A percentile compares a stretch with the other conserved stretches of the same genome.
These are phyloP conservation scores for Globisporangium solare DNA, from an alignment of 352 stramenopile genomes.

Conservation along the genomic window DNA sequence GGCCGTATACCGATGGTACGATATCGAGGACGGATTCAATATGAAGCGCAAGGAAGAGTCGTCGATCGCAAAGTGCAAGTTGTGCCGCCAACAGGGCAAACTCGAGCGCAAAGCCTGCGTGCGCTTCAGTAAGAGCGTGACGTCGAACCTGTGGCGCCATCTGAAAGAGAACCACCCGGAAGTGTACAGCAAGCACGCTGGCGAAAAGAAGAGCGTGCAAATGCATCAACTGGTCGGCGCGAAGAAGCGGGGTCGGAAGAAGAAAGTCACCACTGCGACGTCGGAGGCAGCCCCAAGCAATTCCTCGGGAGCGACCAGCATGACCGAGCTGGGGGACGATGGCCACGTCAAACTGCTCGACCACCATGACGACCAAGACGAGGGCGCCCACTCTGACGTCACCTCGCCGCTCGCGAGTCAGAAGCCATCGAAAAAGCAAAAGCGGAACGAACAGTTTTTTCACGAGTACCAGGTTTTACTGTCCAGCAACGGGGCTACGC, in stretches of 20 bases:
- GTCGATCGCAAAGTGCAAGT: slow-evolving; percentile 58
- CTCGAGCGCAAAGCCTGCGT: slow-evolving; percentile 63
- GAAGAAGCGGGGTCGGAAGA: slow-evolving; percentile 62
- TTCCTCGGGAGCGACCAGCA: background rate
- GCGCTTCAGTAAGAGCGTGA: slow-evolving; percentile 82
- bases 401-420: slow-evolving; percentile 1
- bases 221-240: slow-evolving; percentile 56
- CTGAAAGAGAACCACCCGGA: slow-evolving; percentile 78
- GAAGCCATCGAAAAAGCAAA: slow-evolving; percentile 32
- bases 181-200: slow-evolving; percentile 63
- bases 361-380: slow-evolving; percentile 8
- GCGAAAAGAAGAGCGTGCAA: slow-evolving; percentile 74
- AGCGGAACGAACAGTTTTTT: slow-evolving; percentile 35
- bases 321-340: slow-evolving; percentile 4
- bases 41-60: slow-evolving; percentile 72
- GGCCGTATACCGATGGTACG: slow-evolving; percentile 77
- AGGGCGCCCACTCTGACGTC: slow-evolving; percentile 1
- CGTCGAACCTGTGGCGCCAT: slow-evolving; percentile 78
- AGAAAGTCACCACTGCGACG: slow-evolving; percentile 20
- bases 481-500: background rate
- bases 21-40: slow-evolving; percentile 55
- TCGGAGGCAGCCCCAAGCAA: background rate
- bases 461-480: slow-evolving; percentile 26
- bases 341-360: slow-evolving; percentile 21
- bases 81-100: slow-evolving; percentile 56